Percentiles rank a stretch among this genome's conserved stretches.
phyloP scores from a whole-genome alignment of 345 rosid genomes.

The Gossypium australe region DNA sequence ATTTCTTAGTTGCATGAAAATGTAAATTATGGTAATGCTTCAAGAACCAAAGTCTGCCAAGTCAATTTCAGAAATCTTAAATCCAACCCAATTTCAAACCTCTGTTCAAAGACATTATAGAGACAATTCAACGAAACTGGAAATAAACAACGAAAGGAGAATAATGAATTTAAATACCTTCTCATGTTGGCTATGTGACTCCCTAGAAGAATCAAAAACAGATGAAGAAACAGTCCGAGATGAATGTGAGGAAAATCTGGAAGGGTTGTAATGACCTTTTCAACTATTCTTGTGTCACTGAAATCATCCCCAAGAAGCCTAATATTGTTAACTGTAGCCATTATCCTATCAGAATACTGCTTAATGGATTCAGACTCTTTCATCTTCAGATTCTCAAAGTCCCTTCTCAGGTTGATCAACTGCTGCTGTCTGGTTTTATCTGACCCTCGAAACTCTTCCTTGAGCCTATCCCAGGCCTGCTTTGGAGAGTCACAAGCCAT shows the following conservation, averaged over 20 bases:
- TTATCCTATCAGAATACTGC: too few species aligned
- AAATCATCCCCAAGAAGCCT: too few species aligned
- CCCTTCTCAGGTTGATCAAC: too few species aligned
- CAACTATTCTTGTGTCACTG: too few species aligned
- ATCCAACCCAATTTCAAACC: background rate
- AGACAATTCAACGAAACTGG: slow-evolving; percentile 2
- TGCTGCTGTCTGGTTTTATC: too few species aligned
- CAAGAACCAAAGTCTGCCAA: background rate
- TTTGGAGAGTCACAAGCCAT: too few species aligned
- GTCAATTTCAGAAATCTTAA: slow-evolving; percentile 5
- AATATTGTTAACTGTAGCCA: too few species aligned
- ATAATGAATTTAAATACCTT: slow-evolving; percentile 34
- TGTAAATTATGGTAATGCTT: background rate
- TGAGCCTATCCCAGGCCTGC: too few species aligned
- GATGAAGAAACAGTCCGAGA: slow-evolving; percentile 46
- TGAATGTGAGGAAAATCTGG: slow-evolving; percentile 38
- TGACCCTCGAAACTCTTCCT: too few species aligned
- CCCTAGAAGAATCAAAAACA: slow-evolving; percentile 28
- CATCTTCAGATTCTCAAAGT: too few species aligned
- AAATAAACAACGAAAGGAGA: background rate
- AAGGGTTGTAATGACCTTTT: too few species aligned
- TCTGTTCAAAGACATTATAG: background rate
- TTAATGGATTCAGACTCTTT: too few species aligned
- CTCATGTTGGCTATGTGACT: slow-evolving; percentile 30
- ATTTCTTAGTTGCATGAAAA: background rate